These are phyloP conservation scores for Teunomyces cretensis DNA, from an alignment of 805 yeast species.

Conservation along the genomic window DNA sequence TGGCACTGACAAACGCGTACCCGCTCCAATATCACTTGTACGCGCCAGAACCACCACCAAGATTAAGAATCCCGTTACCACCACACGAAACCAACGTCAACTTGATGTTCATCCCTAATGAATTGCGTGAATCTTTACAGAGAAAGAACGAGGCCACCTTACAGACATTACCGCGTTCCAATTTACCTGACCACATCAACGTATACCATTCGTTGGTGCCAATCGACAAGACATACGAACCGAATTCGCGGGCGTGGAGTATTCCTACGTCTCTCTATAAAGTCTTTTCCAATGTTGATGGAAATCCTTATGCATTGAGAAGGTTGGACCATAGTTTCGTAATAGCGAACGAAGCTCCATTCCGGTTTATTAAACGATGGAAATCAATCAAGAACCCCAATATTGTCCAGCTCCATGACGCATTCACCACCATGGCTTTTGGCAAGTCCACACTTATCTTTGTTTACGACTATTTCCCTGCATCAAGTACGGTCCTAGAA, in stretches of 20 bases:
- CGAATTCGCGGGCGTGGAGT: constrained; percentile 44
- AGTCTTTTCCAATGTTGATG: constrained; percentile 76
- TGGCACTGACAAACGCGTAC: constrained; percentile 25
- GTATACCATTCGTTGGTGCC: constrained; percentile 83
- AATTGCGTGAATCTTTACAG: constrained; percentile 68
- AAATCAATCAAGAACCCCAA: constrained; percentile 48
- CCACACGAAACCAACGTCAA: constrained; percentile 72
- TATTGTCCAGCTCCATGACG: constrained; percentile 69
- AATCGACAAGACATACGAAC: constrained; percentile 50
- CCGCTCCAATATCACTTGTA: constrained; percentile 82
- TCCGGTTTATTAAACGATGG: constrained; percentile 70
- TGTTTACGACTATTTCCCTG: constrained; percentile 84
- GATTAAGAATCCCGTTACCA: constrained; percentile 55
- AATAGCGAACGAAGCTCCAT: constrained; percentile 52
- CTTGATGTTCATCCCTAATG: constrained; percentile 68
- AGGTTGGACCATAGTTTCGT: constrained; percentile 55
- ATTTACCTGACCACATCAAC: constrained; percentile 58
- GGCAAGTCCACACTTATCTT: constrained; percentile 65
- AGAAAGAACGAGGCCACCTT: constrained; percentile 78
- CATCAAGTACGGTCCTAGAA: constrained; percentile 68
- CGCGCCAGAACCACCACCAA: constrained; percentile 87
- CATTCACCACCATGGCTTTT: constrained; percentile 84
- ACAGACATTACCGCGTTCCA: constrained; percentile 53
- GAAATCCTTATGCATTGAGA: constrained; percentile 72
- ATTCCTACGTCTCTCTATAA: constrained; percentile 67